Base-by-base conservation (phyloP, 495 filamentous ascomycete genomes). In the Penicillium parvum region DNA sequence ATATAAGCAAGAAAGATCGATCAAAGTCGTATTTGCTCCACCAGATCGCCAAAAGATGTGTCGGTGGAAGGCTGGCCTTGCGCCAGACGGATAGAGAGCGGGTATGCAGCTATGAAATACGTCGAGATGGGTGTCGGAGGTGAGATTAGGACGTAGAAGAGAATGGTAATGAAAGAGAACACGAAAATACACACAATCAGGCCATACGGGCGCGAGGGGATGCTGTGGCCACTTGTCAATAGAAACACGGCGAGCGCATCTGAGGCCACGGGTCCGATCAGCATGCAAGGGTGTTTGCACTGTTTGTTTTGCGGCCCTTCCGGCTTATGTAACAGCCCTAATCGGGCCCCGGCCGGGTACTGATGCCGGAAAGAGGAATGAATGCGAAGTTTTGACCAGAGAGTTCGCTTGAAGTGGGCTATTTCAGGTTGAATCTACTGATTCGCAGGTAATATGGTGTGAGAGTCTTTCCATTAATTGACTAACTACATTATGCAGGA, bases 141-240 rank as follows among this genome's bases (percentile, higher is more conserved):
- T 21, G 19, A 26, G 22, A 37, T 47, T 8, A 15, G 16, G 11
- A 20, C 4, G 16, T 23, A 15, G n/a, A 25, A 22, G 2, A 10
- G 8, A 29, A 26, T 15, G 33, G 38, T 30, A 47, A 49, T 20
- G 25, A 35, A 36, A 35, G n/a, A 3, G 38, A 25, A 28, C 8
- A 14, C 4, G 10, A 46, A 34, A 29, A 23, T 42, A 42, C 37
- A 22, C 33, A 27, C n/a, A 28, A 42, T 44, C 44, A 52, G 20
- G 49, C 45, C 52, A 59, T 59, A 23, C 29, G 41, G 43, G 45
- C 46, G 47, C 40, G 42, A 58, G 53, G 41, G 43, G 45, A 56
- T 56, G 47, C 48, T 46, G 52, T 65, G 66, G 63, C 61, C 65
- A 68, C 59, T 51, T 71, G 65, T 60, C 61, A 65, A 54, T 48